Conservation (phyloP, 1,284 basidiomycete species). For the Fistulina hepatica region DNA sequence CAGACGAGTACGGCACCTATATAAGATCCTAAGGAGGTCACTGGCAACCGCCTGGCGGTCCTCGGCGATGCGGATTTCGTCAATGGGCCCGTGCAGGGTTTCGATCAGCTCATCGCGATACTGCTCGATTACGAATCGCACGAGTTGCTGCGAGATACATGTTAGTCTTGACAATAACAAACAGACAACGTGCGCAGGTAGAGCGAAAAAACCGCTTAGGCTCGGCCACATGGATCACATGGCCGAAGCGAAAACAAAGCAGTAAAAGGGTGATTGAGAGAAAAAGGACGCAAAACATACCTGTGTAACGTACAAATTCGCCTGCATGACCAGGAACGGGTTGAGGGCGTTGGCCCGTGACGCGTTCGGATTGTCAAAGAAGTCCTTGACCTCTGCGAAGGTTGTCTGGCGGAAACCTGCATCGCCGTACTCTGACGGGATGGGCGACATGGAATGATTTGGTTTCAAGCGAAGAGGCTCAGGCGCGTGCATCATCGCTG, state of each 20-base stretch:
- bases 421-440: conserved; percentile 53
- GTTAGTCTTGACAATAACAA: neutral
- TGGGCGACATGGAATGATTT: conserved; percentile 33
- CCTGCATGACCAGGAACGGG: conserved; percentile 81
- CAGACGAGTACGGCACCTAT: conserved; percentile 36
- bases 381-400: conserved; percentile 77
- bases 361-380: conserved; percentile 81
- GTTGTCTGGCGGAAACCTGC: conserved; percentile 68
- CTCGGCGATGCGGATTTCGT: conserved; percentile 55
- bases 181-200: too few species aligned
- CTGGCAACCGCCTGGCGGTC: conserved; percentile 68
- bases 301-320: conserved; percentile 82
- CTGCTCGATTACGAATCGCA: conserved; percentile 81
- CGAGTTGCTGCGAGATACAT: conserved; percentile 59
- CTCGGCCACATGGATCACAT: too few species aligned
- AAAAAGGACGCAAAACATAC: conserved; percentile 26
- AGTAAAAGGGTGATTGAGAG: conserved; percentile 3
- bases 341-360: conserved; percentile 74
- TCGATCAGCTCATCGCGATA: conserved; percentile 74
- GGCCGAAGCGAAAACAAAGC: conserved; percentile 7
- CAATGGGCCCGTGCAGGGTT: conserved; percentile 50
- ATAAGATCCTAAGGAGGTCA: conserved; percentile 72
- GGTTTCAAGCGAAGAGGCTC: conserved; percentile 61
- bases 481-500: conserved; percentile 58
- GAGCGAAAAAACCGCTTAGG: too few species aligned